Conservation (phyloP, 305 asterid genomes). For the Fraxinus baroniana region DNA sequence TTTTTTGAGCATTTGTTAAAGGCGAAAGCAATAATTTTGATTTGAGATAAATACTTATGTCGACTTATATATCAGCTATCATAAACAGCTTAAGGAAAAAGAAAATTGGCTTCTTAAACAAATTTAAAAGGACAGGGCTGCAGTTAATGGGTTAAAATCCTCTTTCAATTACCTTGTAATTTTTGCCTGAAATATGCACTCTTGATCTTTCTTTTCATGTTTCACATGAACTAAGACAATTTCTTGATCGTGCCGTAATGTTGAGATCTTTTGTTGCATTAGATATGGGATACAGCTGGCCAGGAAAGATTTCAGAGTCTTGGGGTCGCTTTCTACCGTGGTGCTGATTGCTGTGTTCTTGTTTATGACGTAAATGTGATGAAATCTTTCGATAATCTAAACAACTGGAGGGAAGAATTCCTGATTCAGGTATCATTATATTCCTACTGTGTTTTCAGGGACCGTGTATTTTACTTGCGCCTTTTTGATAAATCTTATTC, state of each 20-base stretch:
- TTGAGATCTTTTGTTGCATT: slow-evolving; percentile 26
- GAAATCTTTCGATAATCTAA: slow-evolving; percentile 90
- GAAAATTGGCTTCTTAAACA: not conserved
- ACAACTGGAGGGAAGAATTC: slow-evolving; percentile 95
- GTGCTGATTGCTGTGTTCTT: slow-evolving; percentile 98
- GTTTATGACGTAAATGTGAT: slow-evolving; percentile 79
- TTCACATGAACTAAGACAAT: not conserved
- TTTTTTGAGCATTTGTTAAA: not conserved
- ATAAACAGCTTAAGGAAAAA: not conserved
- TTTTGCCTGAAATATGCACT: not conserved
- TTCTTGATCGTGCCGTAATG: slow-evolving; percentile 19
- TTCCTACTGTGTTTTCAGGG: not conserved
- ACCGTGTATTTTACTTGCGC: not conserved
- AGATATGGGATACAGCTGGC: slow-evolving; percentile 99
- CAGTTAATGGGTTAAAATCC: not conserved
- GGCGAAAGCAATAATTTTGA: not conserved
- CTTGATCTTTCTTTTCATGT: not conserved
- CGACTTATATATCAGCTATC: not conserved
- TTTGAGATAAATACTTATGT: not conserved
- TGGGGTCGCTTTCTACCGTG: slow-evolving; percentile 97
- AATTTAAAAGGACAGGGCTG: not conserved
- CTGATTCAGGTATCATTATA: slow-evolving; percentile 67
- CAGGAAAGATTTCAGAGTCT: slow-evolving; percentile 98
- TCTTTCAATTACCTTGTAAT: not conserved
- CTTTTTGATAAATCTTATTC: slow-evolving; percentile 8